Conservation (phyloP, 306 rosid species). For the Castanea mollissima region DNA sequence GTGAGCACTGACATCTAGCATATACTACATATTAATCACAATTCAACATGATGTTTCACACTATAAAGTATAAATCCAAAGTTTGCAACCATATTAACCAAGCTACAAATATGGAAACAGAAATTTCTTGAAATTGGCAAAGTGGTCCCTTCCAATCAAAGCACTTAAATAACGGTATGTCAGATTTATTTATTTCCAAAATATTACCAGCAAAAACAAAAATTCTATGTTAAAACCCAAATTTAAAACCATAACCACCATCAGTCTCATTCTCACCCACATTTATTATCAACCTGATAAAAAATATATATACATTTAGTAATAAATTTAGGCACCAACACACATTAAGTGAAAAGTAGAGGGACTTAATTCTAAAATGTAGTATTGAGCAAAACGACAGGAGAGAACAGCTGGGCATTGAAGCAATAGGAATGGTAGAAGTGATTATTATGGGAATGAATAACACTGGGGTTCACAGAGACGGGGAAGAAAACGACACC, state of each 20-base stretch:
- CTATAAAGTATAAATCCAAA: not conserved
- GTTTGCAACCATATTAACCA: not conserved
- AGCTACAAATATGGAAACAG: not conserved
- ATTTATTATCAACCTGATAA: not conserved
- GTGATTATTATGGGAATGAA: too few relatives aligned
- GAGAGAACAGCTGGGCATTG: conserved; percentile 25
- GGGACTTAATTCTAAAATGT: not conserved
- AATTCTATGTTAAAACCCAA: too few relatives aligned
- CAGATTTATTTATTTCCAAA: too few relatives aligned
- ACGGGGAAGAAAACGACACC: not conserved
- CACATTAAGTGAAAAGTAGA: not conserved
- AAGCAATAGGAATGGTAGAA: not conserved
- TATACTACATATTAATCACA: too few relatives aligned
- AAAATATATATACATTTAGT: not conserved
- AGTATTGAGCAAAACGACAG: conserved; percentile 31
- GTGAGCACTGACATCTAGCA: too few relatives aligned
- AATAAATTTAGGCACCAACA: not conserved
- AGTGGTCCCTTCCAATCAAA: too few relatives aligned
- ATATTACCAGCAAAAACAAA: too few relatives aligned
- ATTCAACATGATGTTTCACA: not conserved
- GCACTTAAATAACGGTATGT: not conserved
- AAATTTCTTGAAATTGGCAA: not conserved
- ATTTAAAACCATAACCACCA: too few relatives aligned
- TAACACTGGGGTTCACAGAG: not conserved
- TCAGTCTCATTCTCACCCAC: not conserved